Conservation (phyloP, 2,329 filamentous ascomycete genomes). For the Penicillium sp. region DNA sequence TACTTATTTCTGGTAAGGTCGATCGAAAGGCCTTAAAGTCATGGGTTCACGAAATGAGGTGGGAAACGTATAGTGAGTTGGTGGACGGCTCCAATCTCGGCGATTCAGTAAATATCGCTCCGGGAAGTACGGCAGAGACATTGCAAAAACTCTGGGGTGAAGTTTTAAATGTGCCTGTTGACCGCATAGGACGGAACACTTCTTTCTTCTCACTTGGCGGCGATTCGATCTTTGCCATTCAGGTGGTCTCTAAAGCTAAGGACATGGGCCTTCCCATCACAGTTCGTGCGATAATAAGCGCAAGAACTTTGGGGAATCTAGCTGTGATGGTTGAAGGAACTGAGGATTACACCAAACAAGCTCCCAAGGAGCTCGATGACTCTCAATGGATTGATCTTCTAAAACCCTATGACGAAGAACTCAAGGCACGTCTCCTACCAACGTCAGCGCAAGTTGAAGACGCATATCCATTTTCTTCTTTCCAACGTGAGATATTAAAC, state of each 20-base stretch:
- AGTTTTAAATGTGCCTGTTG: conserved; percentile 17
- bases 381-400: not conserved
- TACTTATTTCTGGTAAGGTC: conserved; percentile 36
- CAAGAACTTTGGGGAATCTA: conserved; percentile 19
- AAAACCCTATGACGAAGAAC: not conserved
- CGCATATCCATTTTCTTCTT: not conserved
- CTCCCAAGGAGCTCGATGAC: not conserved
- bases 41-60: conserved; percentile 19
- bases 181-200: conserved; percentile 18
- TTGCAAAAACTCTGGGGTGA: conserved; percentile 19
- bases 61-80: not conserved
- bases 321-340: not conserved
- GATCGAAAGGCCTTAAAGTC: conserved; percentile 28
- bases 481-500: not conserved
- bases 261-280: conserved; percentile 26
- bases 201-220: conserved; percentile 30
- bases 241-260: conserved; percentile 12
- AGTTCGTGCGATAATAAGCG: conserved; percentile 38
- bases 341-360: not conserved
- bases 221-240: conserved; percentile 28
- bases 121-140: conserved; percentile 5
- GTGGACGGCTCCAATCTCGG: not conserved
- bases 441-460: not conserved
- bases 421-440: not conserved
- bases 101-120: not conserved